Conservation (phyloP, 2,329 filamentous ascomycete species). For the Cladosporium oxysporum region DNA sequence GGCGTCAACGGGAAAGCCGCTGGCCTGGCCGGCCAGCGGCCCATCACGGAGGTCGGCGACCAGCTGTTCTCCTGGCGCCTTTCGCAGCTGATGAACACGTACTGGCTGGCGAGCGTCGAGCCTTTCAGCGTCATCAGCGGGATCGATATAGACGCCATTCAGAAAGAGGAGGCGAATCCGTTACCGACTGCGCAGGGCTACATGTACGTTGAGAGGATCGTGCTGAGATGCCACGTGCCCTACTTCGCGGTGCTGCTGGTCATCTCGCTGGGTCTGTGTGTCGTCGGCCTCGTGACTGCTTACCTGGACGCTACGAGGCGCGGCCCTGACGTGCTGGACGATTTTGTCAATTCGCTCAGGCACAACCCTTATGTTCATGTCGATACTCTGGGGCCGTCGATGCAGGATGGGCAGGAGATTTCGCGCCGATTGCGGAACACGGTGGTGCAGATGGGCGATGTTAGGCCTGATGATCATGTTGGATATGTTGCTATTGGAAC, state of each 20-base stretch:
- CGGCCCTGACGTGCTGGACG: neutral
- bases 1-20: neutral
- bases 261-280: neutral
- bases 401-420: neutral
- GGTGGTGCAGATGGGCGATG: conserved; percentile 25
- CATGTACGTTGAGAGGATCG: neutral
- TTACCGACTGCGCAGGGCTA: neutral
- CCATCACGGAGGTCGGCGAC: neutral
- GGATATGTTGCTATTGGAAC: conserved; percentile 25
- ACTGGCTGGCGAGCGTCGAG: neutral
- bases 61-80: neutral
- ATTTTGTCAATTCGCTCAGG: neutral
- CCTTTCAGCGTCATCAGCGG: neutral
- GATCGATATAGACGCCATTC: neutral
- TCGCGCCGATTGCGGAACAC: conserved; percentile 10
- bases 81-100: neutral
- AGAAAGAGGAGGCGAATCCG: neutral
- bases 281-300: neutral
- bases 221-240: neutral
- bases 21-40: neutral
- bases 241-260: neutral
- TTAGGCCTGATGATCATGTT: conserved; percentile 21
- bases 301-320: neutral
- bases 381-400: neutral
- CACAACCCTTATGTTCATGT: neutral